A percentile compares a stretch with the other conserved stretches of the same genome.
Conservation (phyloP, 306 rosid genomes). For the Gillenia trifoliata region DNA sequence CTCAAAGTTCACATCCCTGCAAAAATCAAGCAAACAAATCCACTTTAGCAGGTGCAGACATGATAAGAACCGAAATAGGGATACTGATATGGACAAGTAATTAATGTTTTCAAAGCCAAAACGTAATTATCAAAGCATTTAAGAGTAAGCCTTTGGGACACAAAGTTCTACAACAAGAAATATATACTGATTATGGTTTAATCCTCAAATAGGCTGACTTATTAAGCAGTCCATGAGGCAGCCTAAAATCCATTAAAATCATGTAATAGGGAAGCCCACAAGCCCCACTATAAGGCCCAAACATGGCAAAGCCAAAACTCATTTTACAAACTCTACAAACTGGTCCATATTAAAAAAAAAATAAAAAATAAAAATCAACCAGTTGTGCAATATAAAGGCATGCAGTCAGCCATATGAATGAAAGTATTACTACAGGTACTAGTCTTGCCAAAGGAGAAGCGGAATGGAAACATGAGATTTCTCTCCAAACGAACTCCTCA, state of each 20-base stretch:
- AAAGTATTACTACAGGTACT: neutral
- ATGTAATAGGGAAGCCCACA: neutral
- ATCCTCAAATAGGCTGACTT: neutral
- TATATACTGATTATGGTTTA: neutral
- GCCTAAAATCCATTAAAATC: neutral
- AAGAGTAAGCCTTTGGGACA: neutral
- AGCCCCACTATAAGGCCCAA: neutral
- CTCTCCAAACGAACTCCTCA: neutral
- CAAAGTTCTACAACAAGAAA: neutral
- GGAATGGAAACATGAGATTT: neutral
- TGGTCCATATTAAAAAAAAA: neutral
- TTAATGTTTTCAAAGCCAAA: neutral
- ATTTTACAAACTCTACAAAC: neutral
- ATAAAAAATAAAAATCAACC: neutral
- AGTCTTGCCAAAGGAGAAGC: neutral
- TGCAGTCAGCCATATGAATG: neutral
- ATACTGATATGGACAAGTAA: neutral
- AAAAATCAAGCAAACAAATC: constrained; percentile 21
- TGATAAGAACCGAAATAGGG: neutral
- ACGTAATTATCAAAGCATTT: neutral
- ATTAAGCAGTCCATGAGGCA: neutral
- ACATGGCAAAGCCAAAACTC: neutral
- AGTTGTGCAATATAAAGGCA: neutral
- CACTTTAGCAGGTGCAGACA: constrained; percentile 16
- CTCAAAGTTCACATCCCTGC: constrained; percentile 46